Evolutionary conservation across 179 eudicot species (phyloP).

Genomic region (Amaranthus tricolor): DNA sequence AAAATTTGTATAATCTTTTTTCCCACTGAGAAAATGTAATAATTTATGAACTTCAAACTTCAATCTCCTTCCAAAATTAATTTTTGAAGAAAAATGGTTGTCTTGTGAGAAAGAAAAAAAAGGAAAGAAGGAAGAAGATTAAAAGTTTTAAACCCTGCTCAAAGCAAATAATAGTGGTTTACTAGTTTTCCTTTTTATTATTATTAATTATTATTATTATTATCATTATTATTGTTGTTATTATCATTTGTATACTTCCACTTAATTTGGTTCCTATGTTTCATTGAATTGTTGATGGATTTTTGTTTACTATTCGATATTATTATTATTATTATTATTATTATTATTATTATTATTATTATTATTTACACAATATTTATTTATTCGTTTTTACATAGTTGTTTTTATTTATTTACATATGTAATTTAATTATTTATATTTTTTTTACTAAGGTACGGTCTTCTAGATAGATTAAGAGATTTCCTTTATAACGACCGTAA

Average conservation of each 20-base stretch:
- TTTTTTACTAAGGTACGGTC: too few relatives aligned
- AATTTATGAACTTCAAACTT: slow-evolving; percentile 19
- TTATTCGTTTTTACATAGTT: too few relatives aligned
- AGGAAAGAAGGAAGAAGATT: slow-evolving; percentile 8
- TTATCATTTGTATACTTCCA: too few relatives aligned
- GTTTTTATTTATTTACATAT: too few relatives aligned
- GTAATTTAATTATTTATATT: too few relatives aligned
- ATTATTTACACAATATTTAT: too few relatives aligned
- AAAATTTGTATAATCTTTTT: background rate
- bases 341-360: too few relatives aligned
- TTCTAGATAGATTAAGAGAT: too few relatives aligned
- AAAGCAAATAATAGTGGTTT: slow-evolving; percentile 4
- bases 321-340: too few relatives aligned
- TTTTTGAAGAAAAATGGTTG: background rate
- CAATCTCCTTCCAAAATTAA: slow-evolving; percentile 17
- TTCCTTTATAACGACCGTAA: too few relatives aligned
- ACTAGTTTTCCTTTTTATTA: background rate
- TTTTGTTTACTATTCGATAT: too few relatives aligned
- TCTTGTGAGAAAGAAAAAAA: background rate
- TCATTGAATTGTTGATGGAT: background rate
- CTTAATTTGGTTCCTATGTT: background rate
- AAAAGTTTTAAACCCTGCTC: slow-evolving; percentile 24
- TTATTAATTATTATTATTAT: background rate
- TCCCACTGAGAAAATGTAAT: slow-evolving; percentile 11
- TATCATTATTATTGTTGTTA: background rate